Evolutionary conservation across 108 stramenopile species (phyloP), one percentile per base, ranked within the genome.

Genomic region (Phaeodactylum tricornutum): DNA sequence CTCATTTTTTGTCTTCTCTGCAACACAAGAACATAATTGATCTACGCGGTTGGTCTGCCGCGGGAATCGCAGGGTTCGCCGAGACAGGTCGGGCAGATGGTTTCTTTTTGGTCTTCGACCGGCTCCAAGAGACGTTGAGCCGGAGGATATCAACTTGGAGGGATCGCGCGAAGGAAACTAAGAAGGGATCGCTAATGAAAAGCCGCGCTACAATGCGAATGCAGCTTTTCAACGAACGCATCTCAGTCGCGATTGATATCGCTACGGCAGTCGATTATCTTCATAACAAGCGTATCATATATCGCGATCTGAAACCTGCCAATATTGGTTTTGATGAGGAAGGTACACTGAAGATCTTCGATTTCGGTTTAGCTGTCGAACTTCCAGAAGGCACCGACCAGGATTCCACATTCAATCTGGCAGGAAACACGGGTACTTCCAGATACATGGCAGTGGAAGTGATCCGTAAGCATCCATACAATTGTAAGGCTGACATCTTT

Each of bases 361-460:
- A 66, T 43, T 66, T 66, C 47, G 64, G 64, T 19, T 38, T 66
- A 31, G 64, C 69, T 11, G 67, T 66, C 22, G 66, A 77, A 54
- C 47, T 77, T 17, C 71, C 71, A 12, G 39, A 57, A 25, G 57
- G 67, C 26, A 39, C 45, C 14, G 61, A 67, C 40, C 68, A 61
- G 6, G 56, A 66, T 17, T 53, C 61, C 2, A 73, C 71, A 4
- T 73, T 66, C 50, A 73, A 73, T 24, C 41, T 73, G 20, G 71
- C 71, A 7, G 71, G 71, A 14, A 73, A 73, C 36, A 73, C 71
- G 0, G 71, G 71, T 21, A 84, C 77, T 11, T 66, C 87, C 8
- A 64, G 96, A 22, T 98, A 98, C 62, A 98, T 98, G 96, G 96
- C 96, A 4, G 95, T 95, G 0, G 81, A 84, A 53, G 82, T 85